Evolutionary conservation across 805 yeast genomes (phyloP).

Genomic region (Suhomyces tanzawaensis): DNA sequence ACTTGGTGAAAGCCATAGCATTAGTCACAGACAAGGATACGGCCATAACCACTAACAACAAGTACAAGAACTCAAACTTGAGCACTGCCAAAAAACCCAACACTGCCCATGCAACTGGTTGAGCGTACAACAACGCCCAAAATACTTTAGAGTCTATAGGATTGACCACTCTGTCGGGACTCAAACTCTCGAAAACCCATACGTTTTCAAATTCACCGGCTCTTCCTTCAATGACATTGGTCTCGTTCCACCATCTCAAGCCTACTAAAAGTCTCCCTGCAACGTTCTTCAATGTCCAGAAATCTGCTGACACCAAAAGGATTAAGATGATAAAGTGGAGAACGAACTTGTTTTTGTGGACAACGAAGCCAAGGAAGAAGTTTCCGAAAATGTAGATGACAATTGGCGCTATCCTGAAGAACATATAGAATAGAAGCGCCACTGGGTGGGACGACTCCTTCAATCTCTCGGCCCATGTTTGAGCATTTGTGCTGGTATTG

Average conservation of each 20-base stretch:
- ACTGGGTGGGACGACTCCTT: slow-evolving; percentile 79
- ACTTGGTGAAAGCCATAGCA: slow-evolving; percentile 84
- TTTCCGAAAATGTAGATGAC: slow-evolving; percentile 69
- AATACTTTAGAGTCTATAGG: slow-evolving; percentile 90
- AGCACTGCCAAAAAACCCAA: slow-evolving; percentile 76
- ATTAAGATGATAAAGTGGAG: slow-evolving; percentile 77
- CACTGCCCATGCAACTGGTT: slow-evolving; percentile 74
- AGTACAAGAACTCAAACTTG: slow-evolving; percentile 68
- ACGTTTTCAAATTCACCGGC: slow-evolving; percentile 58
- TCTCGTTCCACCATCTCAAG: slow-evolving; percentile 95
- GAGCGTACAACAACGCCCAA: slow-evolving; percentile 74
- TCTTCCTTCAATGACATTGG: slow-evolving; percentile 40
- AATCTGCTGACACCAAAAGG: slow-evolving; percentile 79
- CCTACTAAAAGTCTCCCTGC: slow-evolving; percentile 90
- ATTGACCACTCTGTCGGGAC: slow-evolving; percentile 68
- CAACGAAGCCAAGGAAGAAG: slow-evolving; percentile 50
- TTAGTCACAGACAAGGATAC: slow-evolving; percentile 73
- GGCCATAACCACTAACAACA: slow-evolving; percentile 64
- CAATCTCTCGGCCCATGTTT: slow-evolving; percentile 34
- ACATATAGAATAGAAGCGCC: slow-evolving; percentile 65
- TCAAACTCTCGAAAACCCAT: slow-evolving; percentile 89
- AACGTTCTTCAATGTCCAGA: slow-evolving; percentile 90
- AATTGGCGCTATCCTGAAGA: slow-evolving; percentile 62
- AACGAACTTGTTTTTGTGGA: slow-evolving; percentile 46
- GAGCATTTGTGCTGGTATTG: not conserved